phyloP scores from a whole-genome alignment of 768 basidiomycete species.

The Mycena kentingensis region DNA sequence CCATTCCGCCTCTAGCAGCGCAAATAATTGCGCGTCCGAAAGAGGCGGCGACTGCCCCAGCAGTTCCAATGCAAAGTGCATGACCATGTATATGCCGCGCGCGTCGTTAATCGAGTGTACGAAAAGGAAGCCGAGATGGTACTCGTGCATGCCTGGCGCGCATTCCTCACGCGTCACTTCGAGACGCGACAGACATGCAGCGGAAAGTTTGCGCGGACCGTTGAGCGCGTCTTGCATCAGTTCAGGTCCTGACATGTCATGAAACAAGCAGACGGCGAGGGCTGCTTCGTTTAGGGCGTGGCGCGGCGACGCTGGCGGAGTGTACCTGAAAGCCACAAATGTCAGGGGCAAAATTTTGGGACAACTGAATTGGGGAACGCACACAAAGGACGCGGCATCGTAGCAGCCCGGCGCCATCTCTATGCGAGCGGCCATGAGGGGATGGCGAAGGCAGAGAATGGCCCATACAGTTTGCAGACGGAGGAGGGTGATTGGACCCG shows the following conservation, averaged over 20 bases:
- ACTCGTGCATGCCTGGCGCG: neutral
- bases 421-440: neutral
- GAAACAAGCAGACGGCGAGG: neutral
- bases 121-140: neutral
- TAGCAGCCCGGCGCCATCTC: neutral
- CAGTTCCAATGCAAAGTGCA: slow-evolving; percentile 6
- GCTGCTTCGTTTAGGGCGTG: slow-evolving; percentile 27
- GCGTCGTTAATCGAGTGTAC: slow-evolving; percentile 10
- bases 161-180: neutral
- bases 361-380: neutral
- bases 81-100: neutral
- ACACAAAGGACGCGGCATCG: neutral
- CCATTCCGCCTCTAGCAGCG: slow-evolving; percentile 7
- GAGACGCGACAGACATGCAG: neutral
- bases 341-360: neutral
- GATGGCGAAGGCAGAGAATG: neutral
- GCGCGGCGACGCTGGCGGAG: slow-evolving; percentile 35
- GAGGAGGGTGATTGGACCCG: neutral
- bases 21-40: slow-evolving; percentile 1
- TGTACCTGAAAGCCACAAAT: slow-evolving; percentile 33
- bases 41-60: neutral
- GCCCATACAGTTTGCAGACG: slow-evolving; percentile 1
- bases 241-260: neutral
- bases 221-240: slow-evolving; percentile 1
- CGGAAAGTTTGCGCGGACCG: neutral